phyloP scores from a whole-genome alignment of 176 grass and related monocot genomes.

The Eremochloa ophiuroides region DNA sequence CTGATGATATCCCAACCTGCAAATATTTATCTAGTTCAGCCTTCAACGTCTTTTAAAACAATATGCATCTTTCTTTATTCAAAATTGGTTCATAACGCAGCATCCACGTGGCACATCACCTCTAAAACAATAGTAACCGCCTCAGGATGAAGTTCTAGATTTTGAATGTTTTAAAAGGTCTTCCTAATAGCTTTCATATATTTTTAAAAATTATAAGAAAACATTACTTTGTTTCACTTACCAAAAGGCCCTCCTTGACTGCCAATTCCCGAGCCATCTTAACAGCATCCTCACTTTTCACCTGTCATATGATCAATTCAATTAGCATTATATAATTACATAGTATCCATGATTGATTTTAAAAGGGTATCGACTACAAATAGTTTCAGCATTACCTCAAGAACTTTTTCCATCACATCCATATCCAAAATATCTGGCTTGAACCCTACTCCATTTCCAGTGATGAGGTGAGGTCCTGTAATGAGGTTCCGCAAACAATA shows the following conservation, averaged over 20 bases:
- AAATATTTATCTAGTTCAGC: conserved; percentile 1
- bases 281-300: conserved; percentile 79
- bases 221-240: conserved; percentile 26
- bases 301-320: conserved; percentile 32
- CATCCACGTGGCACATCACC: too few relatives aligned
- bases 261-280: conserved; percentile 81
- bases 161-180: background rate
- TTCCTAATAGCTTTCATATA: background rate
- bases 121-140: background rate
- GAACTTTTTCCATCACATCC: conserved; percentile 93
- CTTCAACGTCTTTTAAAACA: background rate
- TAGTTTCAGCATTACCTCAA: conserved; percentile 49
- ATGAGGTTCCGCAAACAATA: background rate
- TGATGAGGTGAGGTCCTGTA: conserved; percentile 83
- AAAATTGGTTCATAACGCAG: background rate
- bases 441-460: conserved; percentile 93
- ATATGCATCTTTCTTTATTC: background rate
- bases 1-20: conserved; percentile 95
- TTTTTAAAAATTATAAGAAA: background rate
- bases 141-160: background rate
- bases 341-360: background rate
- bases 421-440: conserved; percentile 93
- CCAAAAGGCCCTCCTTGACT: conserved; percentile 78
- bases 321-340: background rate
- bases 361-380: background rate